Evolutionary conservation across 1,284 basidiomycete genomes (phyloP).

Genomic region (Irpex sp.): DNA sequence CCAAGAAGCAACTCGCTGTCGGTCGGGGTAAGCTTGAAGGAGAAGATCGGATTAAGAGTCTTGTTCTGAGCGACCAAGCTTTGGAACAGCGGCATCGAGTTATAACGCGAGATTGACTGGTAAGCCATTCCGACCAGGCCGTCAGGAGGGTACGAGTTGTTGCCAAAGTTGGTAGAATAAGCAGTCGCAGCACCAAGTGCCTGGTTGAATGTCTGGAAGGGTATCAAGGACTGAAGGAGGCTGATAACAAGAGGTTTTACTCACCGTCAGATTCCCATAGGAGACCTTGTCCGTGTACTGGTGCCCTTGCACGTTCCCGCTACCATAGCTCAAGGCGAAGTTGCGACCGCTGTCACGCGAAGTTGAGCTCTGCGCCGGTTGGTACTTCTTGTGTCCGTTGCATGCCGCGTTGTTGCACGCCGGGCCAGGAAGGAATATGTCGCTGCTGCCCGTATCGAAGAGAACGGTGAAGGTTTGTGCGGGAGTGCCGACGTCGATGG

Average conservation of each 20-base stretch:
- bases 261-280: constrained; percentile 12
- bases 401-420: constrained; percentile 30
- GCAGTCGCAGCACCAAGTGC: constrained; percentile 38
- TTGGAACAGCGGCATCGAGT: constrained; percentile 38
- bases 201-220: constrained; percentile 25
- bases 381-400: constrained; percentile 30
- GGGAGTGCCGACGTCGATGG: constrained; percentile 40
- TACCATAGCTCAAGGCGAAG: constrained; percentile 26
- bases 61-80: constrained; percentile 37
- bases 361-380: constrained; percentile 27
- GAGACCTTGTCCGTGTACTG: constrained; percentile 30
- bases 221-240: background rate
- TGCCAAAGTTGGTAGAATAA: constrained; percentile 39
- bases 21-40: constrained; percentile 44
- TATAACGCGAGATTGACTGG: constrained; percentile 32
- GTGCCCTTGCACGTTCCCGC: constrained; percentile 28
- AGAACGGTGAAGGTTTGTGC: constrained; percentile 9
- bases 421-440: constrained; percentile 36
- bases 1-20: constrained; percentile 54
- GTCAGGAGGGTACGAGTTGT: constrained; percentile 36
- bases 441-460: constrained; percentile 32
- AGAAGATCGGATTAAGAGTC: constrained; percentile 41
- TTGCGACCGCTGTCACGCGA: constrained; percentile 17
- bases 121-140: constrained; percentile 49
- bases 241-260: background rate